Percentiles rank a stretch among this genome's conserved stretches.
Evolutionary conservation across 257 asterid genomes (phyloP).

Genomic region (Verbascum thapsus): DNA sequence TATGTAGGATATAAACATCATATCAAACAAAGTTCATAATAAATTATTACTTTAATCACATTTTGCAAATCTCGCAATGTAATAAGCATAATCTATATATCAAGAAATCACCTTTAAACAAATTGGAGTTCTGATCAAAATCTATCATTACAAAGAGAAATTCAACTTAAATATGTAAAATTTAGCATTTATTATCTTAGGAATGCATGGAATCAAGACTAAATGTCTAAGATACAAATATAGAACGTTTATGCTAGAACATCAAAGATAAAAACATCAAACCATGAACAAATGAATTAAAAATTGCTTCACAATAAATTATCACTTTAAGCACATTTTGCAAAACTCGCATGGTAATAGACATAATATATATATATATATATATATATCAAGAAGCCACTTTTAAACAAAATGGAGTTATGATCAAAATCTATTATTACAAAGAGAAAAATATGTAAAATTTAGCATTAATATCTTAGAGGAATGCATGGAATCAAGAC

Average conservation of each 20-base stretch:
- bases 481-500: constrained; percentile 2
- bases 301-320: not conserved
- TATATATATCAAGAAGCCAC: not conserved
- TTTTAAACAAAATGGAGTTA: constrained; percentile 6
- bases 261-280: not conserved
- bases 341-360: constrained; percentile 19
- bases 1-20: constrained; percentile 27
- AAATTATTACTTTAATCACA: constrained; percentile 19
- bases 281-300: too few species aligned
- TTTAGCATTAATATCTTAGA: constrained; percentile 4
- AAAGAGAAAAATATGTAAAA: constrained; percentile 18
- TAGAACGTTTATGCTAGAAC: constrained; percentile 13
- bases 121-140: constrained; percentile 14
- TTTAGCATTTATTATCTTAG: constrained; percentile 1
- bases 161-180: constrained; percentile 12
- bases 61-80: constrained; percentile 15
- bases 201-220: constrained; percentile 3
- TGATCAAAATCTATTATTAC: constrained; percentile 6
- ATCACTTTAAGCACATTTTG: constrained; percentile 20
- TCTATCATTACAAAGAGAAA: constrained; percentile 3
- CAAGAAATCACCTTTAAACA: not conserved
- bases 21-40: constrained; percentile 9
- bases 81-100: constrained; percentile 14
- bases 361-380: too few species aligned
- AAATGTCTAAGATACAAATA: constrained; percentile 2